Percentiles rank a stretch among this genome's conserved stretches.
Conservation (phyloP, 2,329 filamentous ascomycete genomes). For the Pseudocercospora musae region DNA sequence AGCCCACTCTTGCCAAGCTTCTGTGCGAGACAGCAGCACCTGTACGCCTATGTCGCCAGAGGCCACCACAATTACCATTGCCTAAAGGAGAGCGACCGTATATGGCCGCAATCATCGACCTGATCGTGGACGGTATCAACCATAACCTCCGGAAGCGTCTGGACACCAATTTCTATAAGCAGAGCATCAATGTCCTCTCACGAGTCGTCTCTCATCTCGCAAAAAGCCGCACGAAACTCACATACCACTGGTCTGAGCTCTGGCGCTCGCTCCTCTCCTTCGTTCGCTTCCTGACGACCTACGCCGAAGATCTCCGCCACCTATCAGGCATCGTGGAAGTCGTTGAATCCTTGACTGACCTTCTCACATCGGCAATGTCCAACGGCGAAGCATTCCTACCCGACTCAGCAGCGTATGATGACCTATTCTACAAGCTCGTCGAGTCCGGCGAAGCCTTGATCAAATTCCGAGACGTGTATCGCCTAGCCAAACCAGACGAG, state of each 20-base stretch:
- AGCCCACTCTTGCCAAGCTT: conserved; percentile 74
- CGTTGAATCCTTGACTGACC: conserved; percentile 73
- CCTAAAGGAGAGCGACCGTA: conserved; percentile 67
- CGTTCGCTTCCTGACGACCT: conserved; percentile 85
- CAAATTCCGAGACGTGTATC: conserved; percentile 78
- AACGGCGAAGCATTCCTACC: conserved; percentile 89
- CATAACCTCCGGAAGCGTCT: conserved; percentile 86
- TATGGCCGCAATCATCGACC: conserved; percentile 74
- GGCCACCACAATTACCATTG: conserved; percentile 77
- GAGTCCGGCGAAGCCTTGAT: conserved; percentile 80
- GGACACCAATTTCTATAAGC: conserved; percentile 68
- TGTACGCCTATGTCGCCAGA: conserved; percentile 83
- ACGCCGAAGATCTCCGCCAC: conserved; percentile 70
- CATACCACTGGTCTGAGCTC: conserved; percentile 93
- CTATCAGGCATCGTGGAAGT: conserved; percentile 69
- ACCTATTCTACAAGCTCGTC: conserved; percentile 97
- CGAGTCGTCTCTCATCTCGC: conserved; percentile 81
- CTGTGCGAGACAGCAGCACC: conserved; percentile 73
- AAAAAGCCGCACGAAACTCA: conserved; percentile 72
- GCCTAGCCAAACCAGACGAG: conserved; percentile 36
- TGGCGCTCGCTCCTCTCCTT: conserved; percentile 87
- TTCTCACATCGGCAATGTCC: conserved; percentile 79
- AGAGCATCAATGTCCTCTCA: conserved; percentile 76
- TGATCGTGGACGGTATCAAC: conserved; percentile 85
- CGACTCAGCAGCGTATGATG: conserved; percentile 82